phyloP scores from a whole-genome alignment of 345 rosid species.

The Erysimum cheiranthoides region DNA sequence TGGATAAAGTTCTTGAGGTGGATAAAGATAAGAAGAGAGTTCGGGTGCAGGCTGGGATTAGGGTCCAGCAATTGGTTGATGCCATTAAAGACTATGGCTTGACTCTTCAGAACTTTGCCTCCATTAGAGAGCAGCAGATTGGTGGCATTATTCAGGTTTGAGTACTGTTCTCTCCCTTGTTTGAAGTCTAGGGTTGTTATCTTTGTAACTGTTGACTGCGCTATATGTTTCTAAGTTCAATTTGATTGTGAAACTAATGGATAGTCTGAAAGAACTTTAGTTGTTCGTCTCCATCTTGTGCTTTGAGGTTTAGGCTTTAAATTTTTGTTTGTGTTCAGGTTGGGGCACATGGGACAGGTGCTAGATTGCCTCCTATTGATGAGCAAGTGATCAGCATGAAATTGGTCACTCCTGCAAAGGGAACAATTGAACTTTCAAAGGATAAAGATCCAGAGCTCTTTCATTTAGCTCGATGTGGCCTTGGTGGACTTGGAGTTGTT shows the following conservation, averaged over 20 bases:
- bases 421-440: constrained; percentile 83
- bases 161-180: not conserved
- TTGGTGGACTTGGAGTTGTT: constrained; percentile 96
- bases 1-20: constrained; percentile 86
- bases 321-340: constrained; percentile 54
- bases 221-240: not conserved
- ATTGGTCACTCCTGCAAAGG: constrained; percentile 93
- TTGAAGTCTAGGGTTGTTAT: not conserved
- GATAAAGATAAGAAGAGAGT: constrained; percentile 86
- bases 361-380: constrained; percentile 92
- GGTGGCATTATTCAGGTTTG: constrained; percentile 98
- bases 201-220: not conserved
- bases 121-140: constrained; percentile 97
- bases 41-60: constrained; percentile 83
- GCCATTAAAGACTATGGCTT: constrained; percentile 77
- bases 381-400: constrained; percentile 95
- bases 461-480: constrained; percentile 90
- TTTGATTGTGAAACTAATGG: not conserved
- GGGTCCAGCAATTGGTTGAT: constrained; percentile 91
- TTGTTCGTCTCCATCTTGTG: not conserved
- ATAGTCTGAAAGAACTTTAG: not conserved
- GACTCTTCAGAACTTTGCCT: constrained; percentile 93
- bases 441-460: constrained; percentile 92
- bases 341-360: constrained; percentile 98
- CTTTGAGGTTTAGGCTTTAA: constrained; percentile 12